Evolutionary conservation across 495 filamentous ascomycete genomes (phyloP).

Genomic region (Elaphomyces granulatus): DNA sequence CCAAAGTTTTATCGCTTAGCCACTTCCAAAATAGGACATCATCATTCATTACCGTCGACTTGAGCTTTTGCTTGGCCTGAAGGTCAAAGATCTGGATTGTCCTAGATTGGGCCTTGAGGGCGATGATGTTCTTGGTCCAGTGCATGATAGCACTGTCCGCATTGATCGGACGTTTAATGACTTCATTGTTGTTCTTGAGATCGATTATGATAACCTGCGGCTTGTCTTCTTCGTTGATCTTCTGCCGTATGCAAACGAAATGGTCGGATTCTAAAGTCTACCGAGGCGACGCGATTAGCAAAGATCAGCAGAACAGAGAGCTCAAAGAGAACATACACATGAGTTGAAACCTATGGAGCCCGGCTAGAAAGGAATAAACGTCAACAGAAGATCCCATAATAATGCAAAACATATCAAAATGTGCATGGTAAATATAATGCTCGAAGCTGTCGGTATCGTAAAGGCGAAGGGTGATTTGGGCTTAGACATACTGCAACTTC

Average conservation of each 20-base stretch:
- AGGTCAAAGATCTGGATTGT: conserved; percentile 98
- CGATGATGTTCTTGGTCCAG: conserved; percentile 90
- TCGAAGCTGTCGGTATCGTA: no score
- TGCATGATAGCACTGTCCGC: conserved; percentile 99
- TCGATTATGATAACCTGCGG: conserved; percentile 95
- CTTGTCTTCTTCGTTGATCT: conserved; percentile 59
- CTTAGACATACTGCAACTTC: conserved; percentile 58
- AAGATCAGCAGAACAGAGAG: not conserved
- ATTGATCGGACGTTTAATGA: conserved; percentile 90
- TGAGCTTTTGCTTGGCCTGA: conserved; percentile 75
- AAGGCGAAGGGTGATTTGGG: conserved; percentile 5
- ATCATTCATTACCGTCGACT: conserved; percentile 88
- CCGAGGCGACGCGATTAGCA: conserved; percentile 6
- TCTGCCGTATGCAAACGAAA: conserved; percentile 91
- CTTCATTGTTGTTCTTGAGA: conserved; percentile 85
- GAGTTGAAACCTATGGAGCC: conserved; percentile 89
- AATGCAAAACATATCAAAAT: no score
- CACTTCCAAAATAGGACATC: conserved; percentile 99
- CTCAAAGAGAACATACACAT: conserved; percentile 52
- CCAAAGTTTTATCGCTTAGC: conserved; percentile 77
- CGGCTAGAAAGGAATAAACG: conserved; percentile 34
- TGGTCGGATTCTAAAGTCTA: conserved; percentile 95
- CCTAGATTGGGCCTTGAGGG: conserved; percentile 76
- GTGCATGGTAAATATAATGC: no score
- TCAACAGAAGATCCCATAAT: conserved; percentile 27